phyloP scores from a whole-genome alignment of 768 basidiomycete species.

The Macrolepiota dolichaula region DNA sequence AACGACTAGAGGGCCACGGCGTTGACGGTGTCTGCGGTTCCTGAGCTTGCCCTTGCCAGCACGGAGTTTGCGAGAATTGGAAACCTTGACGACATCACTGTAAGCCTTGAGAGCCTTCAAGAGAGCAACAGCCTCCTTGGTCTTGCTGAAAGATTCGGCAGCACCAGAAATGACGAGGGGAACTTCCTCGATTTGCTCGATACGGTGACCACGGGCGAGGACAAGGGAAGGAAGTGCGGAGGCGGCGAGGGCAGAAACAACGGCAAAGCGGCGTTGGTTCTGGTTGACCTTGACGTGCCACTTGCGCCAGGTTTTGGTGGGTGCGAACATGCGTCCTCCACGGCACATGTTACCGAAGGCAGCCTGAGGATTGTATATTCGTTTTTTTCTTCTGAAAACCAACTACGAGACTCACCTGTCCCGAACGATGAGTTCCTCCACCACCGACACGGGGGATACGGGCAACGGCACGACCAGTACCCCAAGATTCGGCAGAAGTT shows the following conservation, averaged over 20 bases:
- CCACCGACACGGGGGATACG: constrained; percentile 99
- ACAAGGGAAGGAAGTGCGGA: constrained; percentile 98
- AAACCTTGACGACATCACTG: constrained; percentile 92
- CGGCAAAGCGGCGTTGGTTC: constrained; percentile 97
- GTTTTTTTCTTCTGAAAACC: not conserved
- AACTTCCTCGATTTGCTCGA: constrained; percentile 95
- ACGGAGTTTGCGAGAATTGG: constrained; percentile 94
- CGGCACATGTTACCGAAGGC: constrained; percentile 99
- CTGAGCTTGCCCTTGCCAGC: constrained; percentile 98
- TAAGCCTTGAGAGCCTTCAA: constrained; percentile 90
- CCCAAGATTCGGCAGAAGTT: constrained; percentile 99
- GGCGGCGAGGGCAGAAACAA: constrained; percentile 96
- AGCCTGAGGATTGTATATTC: constrained; percentile 48
- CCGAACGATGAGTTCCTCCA: constrained; percentile 97
- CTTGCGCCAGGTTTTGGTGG: constrained; percentile 98
- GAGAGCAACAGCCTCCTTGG: constrained; percentile 93
- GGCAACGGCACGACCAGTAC: constrained; percentile 99
- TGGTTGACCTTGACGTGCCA: constrained; percentile 99
- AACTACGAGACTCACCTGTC: constrained; percentile 60
- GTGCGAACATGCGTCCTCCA: constrained; percentile 99
- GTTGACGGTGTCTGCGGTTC: constrained; percentile 94
- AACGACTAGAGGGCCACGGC: constrained; percentile 94
- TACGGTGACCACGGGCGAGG: constrained; percentile 97
- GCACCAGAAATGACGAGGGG: constrained; percentile 84
- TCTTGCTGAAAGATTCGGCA: constrained; percentile 89